Evolutionary conservation across 2,329 filamentous ascomycete genomes (phyloP).

Genomic region (Diplodia scrobiculata): DNA sequence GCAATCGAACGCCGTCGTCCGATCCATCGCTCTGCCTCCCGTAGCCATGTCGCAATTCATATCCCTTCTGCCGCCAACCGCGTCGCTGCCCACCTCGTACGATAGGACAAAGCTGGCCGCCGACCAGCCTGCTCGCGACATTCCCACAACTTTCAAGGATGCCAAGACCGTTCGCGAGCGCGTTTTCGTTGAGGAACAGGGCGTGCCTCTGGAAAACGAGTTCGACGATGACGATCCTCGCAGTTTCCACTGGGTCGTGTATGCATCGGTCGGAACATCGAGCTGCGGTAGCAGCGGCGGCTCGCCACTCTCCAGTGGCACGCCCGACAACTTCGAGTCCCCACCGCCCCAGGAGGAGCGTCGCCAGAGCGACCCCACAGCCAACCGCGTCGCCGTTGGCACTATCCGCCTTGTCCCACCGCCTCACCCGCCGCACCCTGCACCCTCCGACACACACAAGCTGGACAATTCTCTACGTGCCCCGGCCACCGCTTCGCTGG

Average conservation of each 20-base stretch:
- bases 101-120: constrained; percentile 41
- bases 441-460: constrained; percentile 38
- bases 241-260: constrained; percentile 86
- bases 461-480: constrained; percentile 33
- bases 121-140: constrained; percentile 39
- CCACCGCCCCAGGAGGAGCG: constrained; percentile 39
- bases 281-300: constrained; percentile 46
- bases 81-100: constrained; percentile 42
- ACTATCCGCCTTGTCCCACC: constrained; percentile 81
- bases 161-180: constrained; percentile 60
- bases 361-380: constrained; percentile 39
- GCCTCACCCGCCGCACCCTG: constrained; percentile 68
- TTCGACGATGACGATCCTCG: constrained; percentile 78
- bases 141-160: constrained; percentile 54
- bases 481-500: not conserved
- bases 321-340: constrained; percentile 45
- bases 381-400: constrained; percentile 62
- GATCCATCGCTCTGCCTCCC: constrained; percentile 2
- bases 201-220: constrained; percentile 65
- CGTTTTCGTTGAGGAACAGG: constrained; percentile 62
- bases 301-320: constrained; percentile 7
- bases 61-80: constrained; percentile 43
- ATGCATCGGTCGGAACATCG: constrained; percentile 61
- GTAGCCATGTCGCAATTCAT: constrained; percentile 43
- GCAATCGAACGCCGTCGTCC: not conserved